These are phyloP conservation scores for Beauveria australis DNA, from an alignment of 2,329 filamentous ascomycete genomes.

Conservation along the genomic window DNA sequence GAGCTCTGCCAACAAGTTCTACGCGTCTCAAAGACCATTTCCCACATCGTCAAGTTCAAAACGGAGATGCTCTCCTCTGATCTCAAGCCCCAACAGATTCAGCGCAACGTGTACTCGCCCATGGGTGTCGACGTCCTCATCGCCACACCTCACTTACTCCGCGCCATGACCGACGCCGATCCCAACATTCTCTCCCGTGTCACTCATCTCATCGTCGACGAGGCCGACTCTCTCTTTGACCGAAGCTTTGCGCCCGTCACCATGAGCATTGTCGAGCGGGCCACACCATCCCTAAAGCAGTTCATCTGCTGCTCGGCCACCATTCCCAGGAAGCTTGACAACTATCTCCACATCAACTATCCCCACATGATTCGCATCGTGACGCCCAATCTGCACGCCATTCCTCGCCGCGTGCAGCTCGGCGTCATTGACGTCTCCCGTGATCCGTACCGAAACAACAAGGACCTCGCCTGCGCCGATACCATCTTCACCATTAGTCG, in stretches of 20 bases:
- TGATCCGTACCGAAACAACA: slow-evolving; percentile 90
- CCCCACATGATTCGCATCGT: slow-evolving; percentile 79
- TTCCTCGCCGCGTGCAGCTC: slow-evolving; percentile 87
- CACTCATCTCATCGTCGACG: slow-evolving; percentile 80
- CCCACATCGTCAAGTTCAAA: slow-evolving; percentile 81
- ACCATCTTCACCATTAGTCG: slow-evolving; percentile 90
- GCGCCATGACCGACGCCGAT: slow-evolving; percentile 79
- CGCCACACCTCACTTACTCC: slow-evolving; percentile 80
- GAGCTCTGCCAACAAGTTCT: slow-evolving; percentile 89
- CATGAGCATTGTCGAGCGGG: slow-evolving; percentile 71
- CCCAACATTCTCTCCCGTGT: slow-evolving; percentile 91
- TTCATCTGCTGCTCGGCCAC: slow-evolving; percentile 92
- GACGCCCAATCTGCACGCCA: slow-evolving; percentile 92
- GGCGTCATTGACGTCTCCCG: slow-evolving; percentile 87
- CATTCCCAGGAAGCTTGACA: slow-evolving; percentile 83
- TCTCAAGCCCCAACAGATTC: slow-evolving; percentile 69
- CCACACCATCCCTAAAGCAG: slow-evolving; percentile 72
- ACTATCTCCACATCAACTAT: slow-evolving; percentile 71
- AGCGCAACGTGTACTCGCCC: slow-evolving; percentile 73
- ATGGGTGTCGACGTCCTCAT: slow-evolving; percentile 78
- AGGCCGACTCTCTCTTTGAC: slow-evolving; percentile 93
- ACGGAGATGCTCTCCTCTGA: slow-evolving; percentile 74
- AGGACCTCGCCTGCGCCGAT: slow-evolving; percentile 86
- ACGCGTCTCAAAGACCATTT: slow-evolving; percentile 68
- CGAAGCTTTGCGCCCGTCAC: slow-evolving; percentile 84